Percentiles rank a stretch among this genome's conserved stretches.
phyloP scores from a whole-genome alignment of 2,329 filamentous ascomycete species.

The Fusarium begoniae region DNA sequence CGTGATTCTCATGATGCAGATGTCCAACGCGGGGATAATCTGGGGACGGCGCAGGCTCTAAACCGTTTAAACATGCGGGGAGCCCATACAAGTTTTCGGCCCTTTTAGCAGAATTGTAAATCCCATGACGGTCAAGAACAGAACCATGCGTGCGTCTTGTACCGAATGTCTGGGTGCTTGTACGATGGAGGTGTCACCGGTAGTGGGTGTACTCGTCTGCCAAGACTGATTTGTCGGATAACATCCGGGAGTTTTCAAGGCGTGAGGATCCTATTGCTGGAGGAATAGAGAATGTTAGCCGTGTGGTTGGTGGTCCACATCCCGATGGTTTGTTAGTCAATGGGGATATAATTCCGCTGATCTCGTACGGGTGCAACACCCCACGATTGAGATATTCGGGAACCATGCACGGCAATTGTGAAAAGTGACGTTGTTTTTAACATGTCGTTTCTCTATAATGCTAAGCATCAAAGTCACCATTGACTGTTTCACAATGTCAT shows the following conservation, averaged over 20 bases:
- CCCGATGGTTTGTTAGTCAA: not conserved
- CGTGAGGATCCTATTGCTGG: not conserved
- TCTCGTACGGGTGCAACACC: slow-evolving; percentile 23
- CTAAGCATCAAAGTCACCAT: not conserved
- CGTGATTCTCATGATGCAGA: slow-evolving; percentile 3
- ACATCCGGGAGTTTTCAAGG: not conserved
- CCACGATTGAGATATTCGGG: slow-evolving; percentile 10
- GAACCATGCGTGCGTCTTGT: not conserved
- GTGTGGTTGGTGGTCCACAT: slow-evolving; percentile 4
- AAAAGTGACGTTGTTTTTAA: not conserved
- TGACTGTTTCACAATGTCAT: not conserved
- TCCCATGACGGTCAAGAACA: slow-evolving; percentile 21
- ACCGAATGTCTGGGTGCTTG: not conserved
- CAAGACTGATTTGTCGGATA: not conserved
- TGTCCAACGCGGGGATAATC: slow-evolving; percentile 26
- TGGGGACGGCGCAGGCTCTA: slow-evolving; percentile 25
- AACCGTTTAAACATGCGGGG: slow-evolving; percentile 32
- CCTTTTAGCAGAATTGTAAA: slow-evolving; percentile 12
- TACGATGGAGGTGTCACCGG: not conserved
- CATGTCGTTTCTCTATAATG: not conserved
- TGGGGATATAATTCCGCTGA: slow-evolving; percentile 8
- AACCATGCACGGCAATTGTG: slow-evolving; percentile 23
- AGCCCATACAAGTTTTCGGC: slow-evolving; percentile 21
- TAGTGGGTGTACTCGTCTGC: slow-evolving; percentile 10
- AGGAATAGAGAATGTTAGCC: not conserved